phyloP scores from a whole-genome alignment of 805 yeast species.

The Scheffersomyces amazonensis region DNA sequence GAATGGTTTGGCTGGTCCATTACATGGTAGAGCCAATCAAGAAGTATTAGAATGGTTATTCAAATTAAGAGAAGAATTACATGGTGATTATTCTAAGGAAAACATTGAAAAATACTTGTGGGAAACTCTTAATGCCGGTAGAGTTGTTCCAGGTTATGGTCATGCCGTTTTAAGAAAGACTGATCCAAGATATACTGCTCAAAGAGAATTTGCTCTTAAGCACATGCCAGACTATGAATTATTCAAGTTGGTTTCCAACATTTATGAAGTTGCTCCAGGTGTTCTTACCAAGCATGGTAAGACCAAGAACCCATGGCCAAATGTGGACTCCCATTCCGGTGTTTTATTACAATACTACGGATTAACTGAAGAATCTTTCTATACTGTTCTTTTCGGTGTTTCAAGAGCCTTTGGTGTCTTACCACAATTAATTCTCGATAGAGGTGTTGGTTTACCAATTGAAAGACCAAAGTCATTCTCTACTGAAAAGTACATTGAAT shows the following conservation, averaged over 20 bases:
- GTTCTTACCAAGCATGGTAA: constrained; percentile 77
- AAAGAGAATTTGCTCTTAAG: constrained; percentile 63
- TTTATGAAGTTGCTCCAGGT: constrained; percentile 70
- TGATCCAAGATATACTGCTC: constrained; percentile 78
- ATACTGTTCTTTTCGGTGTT: constrained; percentile 81
- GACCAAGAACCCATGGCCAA: constrained; percentile 84
- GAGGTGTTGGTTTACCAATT: constrained; percentile 73
- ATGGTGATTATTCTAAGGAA: constrained; percentile 54
- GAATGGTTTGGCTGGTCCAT: constrained; percentile 82
- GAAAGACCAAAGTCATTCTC: constrained; percentile 90
- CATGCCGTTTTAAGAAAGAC: constrained; percentile 84
- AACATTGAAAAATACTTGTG: constrained; percentile 68
- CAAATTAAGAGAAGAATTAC: constrained; percentile 59
- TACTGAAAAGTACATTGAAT: constrained; percentile 85
- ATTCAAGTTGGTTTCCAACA: constrained; percentile 63
- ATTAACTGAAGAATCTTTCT: constrained; percentile 66
- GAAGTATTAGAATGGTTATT: constrained; percentile 76
- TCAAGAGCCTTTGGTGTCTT: constrained; percentile 78
- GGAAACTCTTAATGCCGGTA: constrained; percentile 66
- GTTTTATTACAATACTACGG: constrained; percentile 80
- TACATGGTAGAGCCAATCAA: constrained; percentile 84
- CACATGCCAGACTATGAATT: constrained; percentile 61
- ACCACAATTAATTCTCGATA: constrained; percentile 76
- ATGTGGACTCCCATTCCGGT: constrained; percentile 79
- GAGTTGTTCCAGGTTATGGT: constrained; percentile 87